These are phyloP conservation scores for Metschnikowia vanudenii DNA, from an alignment of 805 yeast species.

Conservation along the genomic window DNA sequence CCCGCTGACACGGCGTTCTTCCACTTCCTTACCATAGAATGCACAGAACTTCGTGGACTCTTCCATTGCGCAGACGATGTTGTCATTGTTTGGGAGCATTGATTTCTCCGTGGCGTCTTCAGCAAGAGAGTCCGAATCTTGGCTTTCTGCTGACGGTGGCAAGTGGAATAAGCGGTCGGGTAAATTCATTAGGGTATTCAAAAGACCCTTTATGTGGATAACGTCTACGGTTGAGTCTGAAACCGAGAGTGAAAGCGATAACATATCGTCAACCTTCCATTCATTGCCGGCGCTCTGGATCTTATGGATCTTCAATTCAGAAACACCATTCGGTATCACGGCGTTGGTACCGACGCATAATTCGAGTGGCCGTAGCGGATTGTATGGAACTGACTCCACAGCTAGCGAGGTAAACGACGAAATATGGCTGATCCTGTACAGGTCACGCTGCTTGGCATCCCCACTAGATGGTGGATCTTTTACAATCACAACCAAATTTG, in stretches of 20 bases:
- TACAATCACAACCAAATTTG: slow-evolving; percentile 39
- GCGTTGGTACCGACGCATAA: slow-evolving; percentile 39
- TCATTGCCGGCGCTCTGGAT: background rate
- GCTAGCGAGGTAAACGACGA: slow-evolving; percentile 33
- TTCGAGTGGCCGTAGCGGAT: slow-evolving; percentile 30
- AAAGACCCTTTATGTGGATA: slow-evolving; percentile 31
- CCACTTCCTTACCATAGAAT: slow-evolving; percentile 7
- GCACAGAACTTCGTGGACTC: slow-evolving; percentile 12
- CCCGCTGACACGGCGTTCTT: background rate
- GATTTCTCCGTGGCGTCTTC: slow-evolving; percentile 17
- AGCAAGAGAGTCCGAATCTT: slow-evolving; percentile 11
- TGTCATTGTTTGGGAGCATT: slow-evolving; percentile 3
- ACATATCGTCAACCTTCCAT: slow-evolving; percentile 23
- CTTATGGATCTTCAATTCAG: slow-evolving; percentile 34
- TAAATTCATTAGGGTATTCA: slow-evolving; percentile 11
- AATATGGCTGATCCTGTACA: slow-evolving; percentile 29
- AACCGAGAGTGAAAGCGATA: slow-evolving; percentile 37
- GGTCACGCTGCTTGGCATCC: slow-evolving; percentile 1
- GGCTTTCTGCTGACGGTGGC: background rate
- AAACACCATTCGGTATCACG: slow-evolving; percentile 46
- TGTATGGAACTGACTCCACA: slow-evolving; percentile 33
- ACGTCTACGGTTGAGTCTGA: slow-evolving; percentile 38
- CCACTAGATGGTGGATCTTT: slow-evolving; percentile 21
- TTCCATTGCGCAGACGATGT: slow-evolving; percentile 16
- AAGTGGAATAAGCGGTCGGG: slow-evolving; percentile 7